These are phyloP conservation scores for Metschnikowia lunata DNA, from an alignment of 805 yeast genomes.

Conservation along the genomic window DNA sequence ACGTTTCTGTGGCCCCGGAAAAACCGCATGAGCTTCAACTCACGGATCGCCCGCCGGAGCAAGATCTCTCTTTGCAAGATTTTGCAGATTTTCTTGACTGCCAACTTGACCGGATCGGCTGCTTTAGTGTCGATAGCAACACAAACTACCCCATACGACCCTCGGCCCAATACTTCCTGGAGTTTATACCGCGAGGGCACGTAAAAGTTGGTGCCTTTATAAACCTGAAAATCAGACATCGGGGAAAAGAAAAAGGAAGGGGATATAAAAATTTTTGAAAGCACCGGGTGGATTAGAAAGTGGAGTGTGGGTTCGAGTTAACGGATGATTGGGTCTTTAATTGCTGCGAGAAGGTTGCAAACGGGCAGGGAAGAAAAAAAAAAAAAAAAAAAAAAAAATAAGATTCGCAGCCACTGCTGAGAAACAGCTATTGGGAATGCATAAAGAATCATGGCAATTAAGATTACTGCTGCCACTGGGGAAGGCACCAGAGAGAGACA, in stretches of 20 bases:
- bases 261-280: neutral
- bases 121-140: slow-evolving; percentile 57
- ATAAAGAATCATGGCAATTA: too few species aligned
- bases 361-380: neutral
- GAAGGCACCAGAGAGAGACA: too few species aligned
- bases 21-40: slow-evolving; percentile 72
- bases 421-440: too few species aligned
- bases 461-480: too few species aligned
- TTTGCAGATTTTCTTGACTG: slow-evolving; percentile 75
- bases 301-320: neutral
- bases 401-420: neutral
- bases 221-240: slow-evolving; percentile 16
- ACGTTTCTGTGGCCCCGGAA: slow-evolving; percentile 82
- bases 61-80: slow-evolving; percentile 66
- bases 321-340: too few species aligned
- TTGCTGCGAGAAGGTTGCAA: neutral
- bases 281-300: neutral
- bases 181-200: slow-evolving; percentile 59
- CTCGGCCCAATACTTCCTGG: slow-evolving; percentile 63
- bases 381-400: too few species aligned
- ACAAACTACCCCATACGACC: slow-evolving; percentile 84
- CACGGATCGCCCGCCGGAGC: slow-evolving; percentile 77
- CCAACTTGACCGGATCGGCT: slow-evolving; percentile 39
- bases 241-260: neutral
- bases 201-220: slow-evolving; percentile 42